phyloP scores from a whole-genome alignment of 2,329 filamentous ascomycete genomes.

The Nigrospora oryzae region DNA sequence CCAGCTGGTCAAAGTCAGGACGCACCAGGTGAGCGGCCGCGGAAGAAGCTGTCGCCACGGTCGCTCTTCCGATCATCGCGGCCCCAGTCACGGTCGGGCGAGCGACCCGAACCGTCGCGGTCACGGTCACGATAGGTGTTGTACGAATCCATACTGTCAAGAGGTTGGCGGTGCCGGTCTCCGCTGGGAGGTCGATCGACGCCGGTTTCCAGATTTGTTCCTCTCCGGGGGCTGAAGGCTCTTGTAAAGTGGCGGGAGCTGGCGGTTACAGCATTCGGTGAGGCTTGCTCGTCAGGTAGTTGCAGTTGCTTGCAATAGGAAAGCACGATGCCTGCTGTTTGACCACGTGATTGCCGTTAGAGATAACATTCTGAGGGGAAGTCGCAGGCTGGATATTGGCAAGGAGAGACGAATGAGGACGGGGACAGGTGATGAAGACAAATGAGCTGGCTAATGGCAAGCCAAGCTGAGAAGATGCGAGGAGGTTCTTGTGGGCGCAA shows the following conservation, averaged over 20 bases:
- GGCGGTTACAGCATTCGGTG: background rate
- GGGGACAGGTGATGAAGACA: conserved; percentile 4
- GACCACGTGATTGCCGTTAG: conserved; percentile 47
- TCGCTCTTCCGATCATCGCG: conserved; percentile 50
- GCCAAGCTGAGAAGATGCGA: conserved; percentile 18
- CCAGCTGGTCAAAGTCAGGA: conserved; percentile 11
- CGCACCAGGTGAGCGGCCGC: conserved; percentile 64
- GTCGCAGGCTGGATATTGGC: conserved; percentile 13
- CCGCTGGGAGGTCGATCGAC: too few relatives aligned
- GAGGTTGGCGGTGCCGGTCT: too few relatives aligned
- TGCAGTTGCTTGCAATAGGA: conserved; percentile 8
- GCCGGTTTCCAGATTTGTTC: too few relatives aligned
- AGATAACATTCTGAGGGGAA: conserved; percentile 35
- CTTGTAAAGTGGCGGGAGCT: background rate
- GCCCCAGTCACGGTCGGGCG: conserved; percentile 45
- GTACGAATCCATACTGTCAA: conserved; percentile 43
- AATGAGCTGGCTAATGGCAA: conserved; percentile 16
- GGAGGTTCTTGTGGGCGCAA: conserved; percentile 16
- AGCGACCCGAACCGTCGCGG: conserved; percentile 42
- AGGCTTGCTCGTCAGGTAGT: conserved; percentile 17
- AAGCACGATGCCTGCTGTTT: conserved; percentile 34
- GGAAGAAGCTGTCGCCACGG: conserved; percentile 52
- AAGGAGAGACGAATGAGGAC: conserved; percentile 6
- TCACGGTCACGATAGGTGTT: conserved; percentile 43
- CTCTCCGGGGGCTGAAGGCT: background rate